These are phyloP conservation scores for Trichoderma guizhouense DNA, from an alignment of 2,329 filamentous ascomycete species.

Conservation along the genomic window DNA sequence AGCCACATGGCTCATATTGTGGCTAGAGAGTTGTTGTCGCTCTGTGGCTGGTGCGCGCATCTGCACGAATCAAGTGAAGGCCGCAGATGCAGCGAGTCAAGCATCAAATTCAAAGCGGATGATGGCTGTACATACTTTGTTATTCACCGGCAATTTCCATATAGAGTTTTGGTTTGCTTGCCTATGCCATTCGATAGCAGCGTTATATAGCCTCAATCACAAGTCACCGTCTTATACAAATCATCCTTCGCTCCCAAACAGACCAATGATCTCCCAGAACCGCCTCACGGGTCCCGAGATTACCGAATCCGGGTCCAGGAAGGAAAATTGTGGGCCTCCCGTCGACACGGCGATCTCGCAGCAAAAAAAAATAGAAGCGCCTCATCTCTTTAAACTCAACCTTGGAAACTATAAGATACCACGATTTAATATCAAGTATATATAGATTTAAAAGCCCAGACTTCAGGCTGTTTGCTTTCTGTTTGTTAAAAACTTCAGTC, in stretches of 20 bases:
- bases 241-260: not conserved
- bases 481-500: not conserved
- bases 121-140: not conserved
- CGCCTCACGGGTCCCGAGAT: slow-evolving; percentile 2
- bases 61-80: not conserved
- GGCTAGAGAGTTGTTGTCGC: not conserved
- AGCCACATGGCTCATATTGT: not conserved
- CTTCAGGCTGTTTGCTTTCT: not conserved
- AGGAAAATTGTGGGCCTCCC: not conserved
- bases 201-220: not conserved
- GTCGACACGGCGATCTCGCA: not conserved
- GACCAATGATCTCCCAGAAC: slow-evolving; percentile 1
- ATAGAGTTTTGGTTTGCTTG: not conserved
- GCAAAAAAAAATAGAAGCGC: not conserved
- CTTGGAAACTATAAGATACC: not conserved
- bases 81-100: not conserved
- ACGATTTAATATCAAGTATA: not conserved
- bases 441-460: not conserved
- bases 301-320: not conserved
- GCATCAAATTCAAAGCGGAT: not conserved
- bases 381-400: not conserved
- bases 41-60: not conserved
- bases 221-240: not conserved
- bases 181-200: not conserved
- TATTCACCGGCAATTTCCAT: not conserved